Evolutionary conservation across 768 basidiomycete species (phyloP).

Genomic region (Suillus alpinus): DNA sequence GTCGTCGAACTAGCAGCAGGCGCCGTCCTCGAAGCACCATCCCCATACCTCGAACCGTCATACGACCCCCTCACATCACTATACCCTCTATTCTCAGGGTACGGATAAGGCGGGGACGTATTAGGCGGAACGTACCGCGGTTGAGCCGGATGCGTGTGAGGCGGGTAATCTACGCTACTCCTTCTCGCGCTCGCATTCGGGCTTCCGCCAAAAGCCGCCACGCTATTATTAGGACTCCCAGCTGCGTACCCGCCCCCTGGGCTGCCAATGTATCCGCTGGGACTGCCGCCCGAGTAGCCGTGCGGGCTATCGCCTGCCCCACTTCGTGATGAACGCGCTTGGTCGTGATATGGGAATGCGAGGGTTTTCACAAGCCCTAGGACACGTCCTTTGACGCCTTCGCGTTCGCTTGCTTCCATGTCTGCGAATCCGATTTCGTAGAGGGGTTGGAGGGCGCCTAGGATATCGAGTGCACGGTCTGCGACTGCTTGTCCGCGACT

Average conservation of each 20-base stretch:
- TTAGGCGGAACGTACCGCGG: neutral
- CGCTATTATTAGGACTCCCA: neutral
- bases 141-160: neutral
- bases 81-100: constrained; percentile 1
- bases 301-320: constrained; percentile 46
- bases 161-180: neutral
- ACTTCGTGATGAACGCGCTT: constrained; percentile 42
- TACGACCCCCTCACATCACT: constrained; percentile 1
- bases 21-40: neutral
- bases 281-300: constrained; percentile 48
- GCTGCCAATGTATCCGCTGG: constrained; percentile 57
- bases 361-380: constrained; percentile 69
- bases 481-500: constrained; percentile 64
- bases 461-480: constrained; percentile 71
- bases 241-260: constrained; percentile 32
- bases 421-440: constrained; percentile 62
- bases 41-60: neutral
- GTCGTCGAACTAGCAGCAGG: neutral
- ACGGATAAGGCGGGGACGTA: constrained; percentile 1
- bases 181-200: neutral
- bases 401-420: constrained; percentile 47
- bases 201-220: neutral
- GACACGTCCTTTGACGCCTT: constrained; percentile 59
- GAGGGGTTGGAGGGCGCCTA: constrained; percentile 70
- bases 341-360: constrained; percentile 79